Evolutionary conservation across 495 filamentous ascomycete genomes (phyloP), one percentile per base, ranked within the genome.

Genomic region (Lasiosphaeris hirsuta): DNA sequence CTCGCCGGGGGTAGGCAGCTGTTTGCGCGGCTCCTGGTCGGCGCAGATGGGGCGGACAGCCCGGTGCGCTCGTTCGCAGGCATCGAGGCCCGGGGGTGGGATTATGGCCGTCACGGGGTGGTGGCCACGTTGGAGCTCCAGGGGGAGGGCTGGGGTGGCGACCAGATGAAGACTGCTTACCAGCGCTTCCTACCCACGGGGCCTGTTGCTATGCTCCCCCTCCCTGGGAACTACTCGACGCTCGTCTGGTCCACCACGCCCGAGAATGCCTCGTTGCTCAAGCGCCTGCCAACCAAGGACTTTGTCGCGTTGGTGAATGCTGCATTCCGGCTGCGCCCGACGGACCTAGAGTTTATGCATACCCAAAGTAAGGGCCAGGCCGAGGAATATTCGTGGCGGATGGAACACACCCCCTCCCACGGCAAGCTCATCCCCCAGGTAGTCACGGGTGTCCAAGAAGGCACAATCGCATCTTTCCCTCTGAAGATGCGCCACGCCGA

Each of bases 111-210:
- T 17, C 87, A 96, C 69, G 94, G 95, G 14, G 81, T 97, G 8
- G 94, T 99, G 11, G 94, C 94, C 58, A 94, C 92, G 0, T 72
- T 99, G 17, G 78, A 86, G 48, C 77, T 96, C 8, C 79, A 83
- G 30, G 86, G 82, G 1, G 60, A 67, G 15, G 79, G 78, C 8
- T 81, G 79, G 77, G 76, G 75, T 36, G 77, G 73, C n/a, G 69
- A 77, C 7, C 78, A 75, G 18, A 72, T 66, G 54, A 88, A 87
- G 60, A 90, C 83, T 47, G 94, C 94, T 30, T 99, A 96, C 70
- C 94, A 99, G 75, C 84, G 94, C 36, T 99, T 99, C 72, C 80
- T 99, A 15, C 94, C 94, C 1, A 87, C 89, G 0, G 94, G 94
- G 0, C 93, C 94, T 0, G 84, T 97, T 44, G 94, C 94, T 6